Percentiles rank a stretch among this genome's conserved stretches.
Conservation (phyloP, 2,329 filamentous ascomycete genomes). For the Penicillium griseofulvum region DNA sequence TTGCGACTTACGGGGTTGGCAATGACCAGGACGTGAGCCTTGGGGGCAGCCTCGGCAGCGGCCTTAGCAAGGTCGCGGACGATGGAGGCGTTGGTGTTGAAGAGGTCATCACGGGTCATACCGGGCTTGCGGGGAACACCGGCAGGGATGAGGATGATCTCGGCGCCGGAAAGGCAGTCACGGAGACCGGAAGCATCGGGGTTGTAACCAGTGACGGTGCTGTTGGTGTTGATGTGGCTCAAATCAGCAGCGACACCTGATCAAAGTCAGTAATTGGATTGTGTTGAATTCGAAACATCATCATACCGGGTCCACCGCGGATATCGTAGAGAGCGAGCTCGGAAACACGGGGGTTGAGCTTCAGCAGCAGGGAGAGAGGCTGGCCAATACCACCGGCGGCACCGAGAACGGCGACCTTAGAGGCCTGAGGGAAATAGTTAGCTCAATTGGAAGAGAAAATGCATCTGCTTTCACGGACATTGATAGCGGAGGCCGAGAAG, state of each 20-base stretch:
- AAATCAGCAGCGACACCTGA: slow-evolving; percentile 96
- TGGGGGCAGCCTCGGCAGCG: slow-evolving; percentile 78
- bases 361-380: slow-evolving; percentile 93
- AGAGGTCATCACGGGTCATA: slow-evolving; percentile 98
- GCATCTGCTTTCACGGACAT: slow-evolving; percentile 54
- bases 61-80: slow-evolving; percentile 98
- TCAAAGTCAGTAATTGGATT: slow-evolving; percentile 16
- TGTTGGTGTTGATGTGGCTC: slow-evolving; percentile 99
- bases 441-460: neutral
- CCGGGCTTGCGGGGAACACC: slow-evolving; percentile 98
- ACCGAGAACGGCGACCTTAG: slow-evolving; percentile 96
- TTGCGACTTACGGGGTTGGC: slow-evolving; percentile 73
- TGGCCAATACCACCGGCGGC: slow-evolving; percentile 98
- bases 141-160: slow-evolving; percentile 95
- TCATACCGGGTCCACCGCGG: slow-evolving; percentile 79
- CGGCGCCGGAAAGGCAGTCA: slow-evolving; percentile 76
- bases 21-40: slow-evolving; percentile 96
- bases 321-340: slow-evolving; percentile 98
- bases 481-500: slow-evolving; percentile 75
- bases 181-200: slow-evolving; percentile 72
- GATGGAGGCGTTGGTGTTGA: slow-evolving; percentile 99
- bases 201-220: slow-evolving; percentile 85
- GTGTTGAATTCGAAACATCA: neutral
- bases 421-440: slow-evolving; percentile 60
- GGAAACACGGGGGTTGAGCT: slow-evolving; percentile 93